A percentile compares a stretch with the other conserved stretches of the same genome.
phyloP scores from a whole-genome alignment of 345 rosid species.

The Gossypium thurberi region DNA sequence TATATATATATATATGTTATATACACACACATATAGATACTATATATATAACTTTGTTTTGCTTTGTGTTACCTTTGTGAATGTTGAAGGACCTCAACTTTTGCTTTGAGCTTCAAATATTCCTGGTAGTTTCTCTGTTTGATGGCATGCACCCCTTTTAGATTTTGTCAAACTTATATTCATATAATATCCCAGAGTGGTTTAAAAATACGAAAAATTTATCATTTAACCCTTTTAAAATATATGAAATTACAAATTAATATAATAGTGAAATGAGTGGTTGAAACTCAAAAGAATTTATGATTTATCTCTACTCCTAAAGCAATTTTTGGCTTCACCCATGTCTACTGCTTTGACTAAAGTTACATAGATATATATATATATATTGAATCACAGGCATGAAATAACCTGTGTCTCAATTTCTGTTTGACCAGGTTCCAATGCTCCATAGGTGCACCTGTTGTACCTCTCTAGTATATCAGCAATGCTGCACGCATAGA shows the following conservation, averaged over 20 bases:
- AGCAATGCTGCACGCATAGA: constrained; percentile 33
- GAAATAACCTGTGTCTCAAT: constrained; percentile 44
- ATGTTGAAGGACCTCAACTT: constrained; percentile 50
- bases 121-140: constrained; percentile 53
- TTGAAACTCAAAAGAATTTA: too few species aligned
- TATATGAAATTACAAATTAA: too few species aligned
- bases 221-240: too few species aligned
- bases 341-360: too few species aligned
- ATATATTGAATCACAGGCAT: too few species aligned
- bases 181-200: neutral
- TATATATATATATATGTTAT: neutral
- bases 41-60: neutral
- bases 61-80: constrained; percentile 50
- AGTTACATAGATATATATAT: too few species aligned
- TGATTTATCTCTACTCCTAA: too few species aligned
- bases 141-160: neutral
- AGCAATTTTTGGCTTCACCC: too few species aligned
- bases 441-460: constrained; percentile 36
- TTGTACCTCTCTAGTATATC: constrained; percentile 61
- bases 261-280: too few species aligned
- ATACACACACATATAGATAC: neutral
- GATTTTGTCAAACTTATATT: neutral
- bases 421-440: constrained; percentile 39
- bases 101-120: constrained; percentile 55
- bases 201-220: too few species aligned